phyloP scores from a whole-genome alignment of 2,329 filamentous ascomycete genomes.

The Pestalotiopsis sp. region DNA sequence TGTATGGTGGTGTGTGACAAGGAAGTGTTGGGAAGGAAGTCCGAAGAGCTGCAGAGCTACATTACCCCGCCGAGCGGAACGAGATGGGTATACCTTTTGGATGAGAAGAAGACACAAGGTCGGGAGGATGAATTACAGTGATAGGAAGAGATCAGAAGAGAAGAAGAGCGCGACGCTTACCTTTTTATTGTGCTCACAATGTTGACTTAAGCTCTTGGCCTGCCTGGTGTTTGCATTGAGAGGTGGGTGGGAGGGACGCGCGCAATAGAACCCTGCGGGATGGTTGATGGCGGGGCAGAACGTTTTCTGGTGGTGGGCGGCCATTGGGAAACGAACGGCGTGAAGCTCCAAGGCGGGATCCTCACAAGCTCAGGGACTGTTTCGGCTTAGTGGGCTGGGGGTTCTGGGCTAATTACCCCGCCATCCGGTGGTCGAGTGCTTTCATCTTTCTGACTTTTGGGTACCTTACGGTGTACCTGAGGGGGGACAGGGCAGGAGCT shows the following conservation, averaged over 20 bases:
- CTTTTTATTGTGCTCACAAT: not conserved
- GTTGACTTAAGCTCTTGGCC: not conserved
- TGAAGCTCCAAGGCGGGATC: conserved; percentile 3
- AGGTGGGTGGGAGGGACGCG: not conserved
- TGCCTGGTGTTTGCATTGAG: not conserved
- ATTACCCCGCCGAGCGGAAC: not conserved
- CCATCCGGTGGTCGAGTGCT: not conserved
- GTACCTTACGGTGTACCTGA: not conserved
- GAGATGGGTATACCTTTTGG: not conserved
- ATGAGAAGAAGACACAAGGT: not conserved
- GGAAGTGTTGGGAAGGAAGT: not conserved
- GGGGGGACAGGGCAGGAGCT: not conserved
- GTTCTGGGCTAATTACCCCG: not conserved
- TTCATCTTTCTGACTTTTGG: not conserved
- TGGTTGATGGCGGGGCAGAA: not conserved
- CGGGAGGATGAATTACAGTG: not conserved
- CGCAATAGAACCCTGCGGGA: not conserved
- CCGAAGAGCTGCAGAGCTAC: not conserved
- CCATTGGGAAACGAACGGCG: not conserved
- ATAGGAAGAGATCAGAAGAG: not conserved
- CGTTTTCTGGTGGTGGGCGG: not conserved
- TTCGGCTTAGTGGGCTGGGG: conserved; percentile 7
- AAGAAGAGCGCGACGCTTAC: not conserved
- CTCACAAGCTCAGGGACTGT: conserved; percentile 12
- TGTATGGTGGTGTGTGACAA: not conserved